These are phyloP conservation scores for Alternaria tenuissima DNA, from an alignment of 2,329 filamentous ascomycete species.

Conservation along the genomic window DNA sequence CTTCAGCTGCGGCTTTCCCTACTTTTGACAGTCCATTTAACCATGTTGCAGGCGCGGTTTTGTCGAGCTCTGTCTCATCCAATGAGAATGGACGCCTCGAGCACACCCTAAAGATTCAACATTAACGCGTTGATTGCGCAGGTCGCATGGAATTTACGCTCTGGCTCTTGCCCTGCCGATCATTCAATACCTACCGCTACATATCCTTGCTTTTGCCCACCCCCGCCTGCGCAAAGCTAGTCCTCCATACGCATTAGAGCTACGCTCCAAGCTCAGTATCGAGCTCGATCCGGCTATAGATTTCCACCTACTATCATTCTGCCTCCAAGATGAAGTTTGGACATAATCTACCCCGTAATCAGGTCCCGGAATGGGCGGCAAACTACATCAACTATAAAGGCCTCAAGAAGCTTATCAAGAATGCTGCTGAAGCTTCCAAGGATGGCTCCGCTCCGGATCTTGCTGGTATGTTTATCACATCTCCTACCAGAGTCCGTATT, in stretches of 20 bases:
- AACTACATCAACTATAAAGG: constrained; percentile 90
- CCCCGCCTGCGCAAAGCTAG: constrained; percentile 17
- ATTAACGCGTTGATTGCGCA: constrained; percentile 30
- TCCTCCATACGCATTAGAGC: background rate
- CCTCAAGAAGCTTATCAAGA: constrained; percentile 94
- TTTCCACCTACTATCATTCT: background rate
- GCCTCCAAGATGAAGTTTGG: constrained; percentile 56
- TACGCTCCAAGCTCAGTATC: constrained; percentile 3
- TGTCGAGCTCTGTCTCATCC: constrained; percentile 35
- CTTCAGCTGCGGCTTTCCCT: constrained; percentile 34
- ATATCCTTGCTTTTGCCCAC: constrained; percentile 24
- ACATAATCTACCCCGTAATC: constrained; percentile 74
- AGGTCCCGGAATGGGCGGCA: constrained; percentile 86
- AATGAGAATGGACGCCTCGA: constrained; percentile 42
- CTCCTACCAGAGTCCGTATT: background rate
- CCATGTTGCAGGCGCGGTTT: constrained; percentile 44
- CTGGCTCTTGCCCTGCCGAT: constrained; percentile 15
- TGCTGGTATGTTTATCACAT: constrained; percentile 71
- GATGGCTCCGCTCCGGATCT: constrained; percentile 82
- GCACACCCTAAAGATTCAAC: constrained; percentile 30
- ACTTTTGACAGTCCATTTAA: constrained; percentile 43
- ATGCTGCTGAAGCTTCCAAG: constrained; percentile 70
- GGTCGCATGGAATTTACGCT: constrained; percentile 24
- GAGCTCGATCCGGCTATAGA: background rate
- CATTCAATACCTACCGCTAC: constrained; percentile 18